Evolutionary conservation across 352 stramenopile genomes (phyloP), one percentile per base, ranked within the genome.

Genomic region (Aphanomyces invadans): DNA sequence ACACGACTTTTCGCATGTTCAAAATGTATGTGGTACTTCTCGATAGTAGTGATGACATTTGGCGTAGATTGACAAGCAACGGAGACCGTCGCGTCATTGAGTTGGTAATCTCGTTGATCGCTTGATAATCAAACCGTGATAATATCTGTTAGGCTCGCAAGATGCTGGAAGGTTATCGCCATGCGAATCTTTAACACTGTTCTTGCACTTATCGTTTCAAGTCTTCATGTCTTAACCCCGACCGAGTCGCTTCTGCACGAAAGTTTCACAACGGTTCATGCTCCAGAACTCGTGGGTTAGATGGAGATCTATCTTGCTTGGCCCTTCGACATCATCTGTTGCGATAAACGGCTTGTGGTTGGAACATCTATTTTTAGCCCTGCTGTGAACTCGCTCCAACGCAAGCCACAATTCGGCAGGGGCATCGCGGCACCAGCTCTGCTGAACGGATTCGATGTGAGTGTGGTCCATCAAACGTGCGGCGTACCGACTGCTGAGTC

Each of bases 1-100:
- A 57, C 49, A 38, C 49, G 23, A 57, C 49, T n/a, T 57, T 57
- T 38, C 49, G 2, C 12, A 57, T 57, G 49, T 57, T 57, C 49
- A 57, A 57, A 29, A 7, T n/a, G 49, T 57, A 57, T 26, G 44
- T n/a, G 44, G 4, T 38, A 32, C 4, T 52, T 25, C 19, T 52
- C 9, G 23, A 7, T 52, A 9, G 15, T 15, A 52, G 23, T 52
- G 9, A 9, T n/a, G 44, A 25, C 4, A 52, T 33, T 38, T 4
- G 29, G 0, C 36, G 0, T 33, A 57, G 49, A 33, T 33, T 57
- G 49, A 57, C 49, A 32, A 57, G 29, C 49, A 57, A 57, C n/a
- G 49, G 49, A 29, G 25, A 57, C 29, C 49, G 49, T 33, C 49
- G 49, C 4, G 29, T 57, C 4, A 33, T 57, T 7, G 49, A 57